phyloP scores from a whole-genome alignment of 2,329 filamentous ascomycete species.

The Elsinoe perseae region DNA sequence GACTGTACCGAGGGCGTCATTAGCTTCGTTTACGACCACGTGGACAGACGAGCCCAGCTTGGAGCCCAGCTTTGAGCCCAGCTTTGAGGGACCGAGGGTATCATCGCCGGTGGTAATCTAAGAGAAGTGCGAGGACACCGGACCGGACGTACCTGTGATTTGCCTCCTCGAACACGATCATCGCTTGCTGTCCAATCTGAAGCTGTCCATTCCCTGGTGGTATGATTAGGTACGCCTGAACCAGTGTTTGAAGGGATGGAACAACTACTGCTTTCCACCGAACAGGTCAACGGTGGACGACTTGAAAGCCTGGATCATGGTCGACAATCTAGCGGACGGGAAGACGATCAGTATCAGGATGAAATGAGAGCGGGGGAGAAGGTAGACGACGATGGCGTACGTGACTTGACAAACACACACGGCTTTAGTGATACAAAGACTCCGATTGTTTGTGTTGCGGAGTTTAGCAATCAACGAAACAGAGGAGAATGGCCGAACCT shows the following conservation, averaged over 20 bases:
- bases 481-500: neutral
- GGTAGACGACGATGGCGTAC: neutral
- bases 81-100: neutral
- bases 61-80: neutral
- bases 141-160: conserved; percentile 44
- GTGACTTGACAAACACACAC: neutral
- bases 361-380: neutral
- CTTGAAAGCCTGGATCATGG: conserved; percentile 9
- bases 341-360: neutral
- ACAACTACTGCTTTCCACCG: conserved; percentile 27
- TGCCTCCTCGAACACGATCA: conserved; percentile 69
- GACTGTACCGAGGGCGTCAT: conserved; percentile 33
- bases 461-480: neutral
- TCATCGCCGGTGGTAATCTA: neutral
- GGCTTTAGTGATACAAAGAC: neutral
- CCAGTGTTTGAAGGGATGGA: neutral
- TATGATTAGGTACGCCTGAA: conserved; percentile 2
- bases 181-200: conserved; percentile 62
- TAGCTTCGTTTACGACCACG: conserved; percentile 1
- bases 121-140: neutral
- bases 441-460: neutral
- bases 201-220: conserved; percentile 49
- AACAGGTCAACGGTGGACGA: conserved; percentile 23
- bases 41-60: neutral
- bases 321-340: neutral